Evolutionary conservation across 352 stramenopile genomes (phyloP), one percentile per base, ranked within the genome.

Genomic region (Phytophthora macrochlamydospora): DNA sequence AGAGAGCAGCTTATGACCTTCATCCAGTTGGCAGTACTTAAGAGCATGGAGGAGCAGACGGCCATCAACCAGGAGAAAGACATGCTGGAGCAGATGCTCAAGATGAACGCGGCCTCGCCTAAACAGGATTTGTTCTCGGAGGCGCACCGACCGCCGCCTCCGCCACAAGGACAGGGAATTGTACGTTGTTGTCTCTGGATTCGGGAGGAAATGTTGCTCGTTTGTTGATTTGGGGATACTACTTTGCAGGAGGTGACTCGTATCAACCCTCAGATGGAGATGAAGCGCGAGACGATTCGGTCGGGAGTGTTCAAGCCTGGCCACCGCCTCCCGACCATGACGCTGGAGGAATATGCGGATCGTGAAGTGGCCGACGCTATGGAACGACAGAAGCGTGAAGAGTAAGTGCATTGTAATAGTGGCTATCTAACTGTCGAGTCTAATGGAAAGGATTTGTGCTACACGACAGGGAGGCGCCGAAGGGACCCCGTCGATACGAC

Each of bases 241-340:
- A 50, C 6, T 62, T 48, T 70, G 14, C 51, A 95, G 87, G 85
- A 85, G 54, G 80, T 94, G 52, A 96, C 87, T 35, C 84, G 86
- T 29, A 95, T 95, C 62, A 92, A 93, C 46, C 84, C 85, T 31
- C 81, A 90, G 73, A 89, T 96, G 64, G 83, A 93, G 59, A 95
- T 96, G 83, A 76, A 77, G n/a, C 82, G 83, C n/a, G 88, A 97
- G 65, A 88, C 79, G n/a, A 78, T 97, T 59, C 82, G 83, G 13
- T 91, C 85, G 40, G 62, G 82, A 7, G 96, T 99, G 24, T 99
- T 99, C 80, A 86, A 97, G 68, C 95, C 96, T 30, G 90, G 90
- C n/a, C 97, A 98, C 77, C 97, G 96, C 54, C 83, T 97, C 55
- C 97, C 97, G 13, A 99, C 96, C 18, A 98, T 99, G 92, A 92